A percentile compares a stretch with the other conserved stretches of the same genome.
Evolutionary conservation across 176 grass and related monocot genomes (phyloP).

Genomic region (Typha latifolia): DNA sequence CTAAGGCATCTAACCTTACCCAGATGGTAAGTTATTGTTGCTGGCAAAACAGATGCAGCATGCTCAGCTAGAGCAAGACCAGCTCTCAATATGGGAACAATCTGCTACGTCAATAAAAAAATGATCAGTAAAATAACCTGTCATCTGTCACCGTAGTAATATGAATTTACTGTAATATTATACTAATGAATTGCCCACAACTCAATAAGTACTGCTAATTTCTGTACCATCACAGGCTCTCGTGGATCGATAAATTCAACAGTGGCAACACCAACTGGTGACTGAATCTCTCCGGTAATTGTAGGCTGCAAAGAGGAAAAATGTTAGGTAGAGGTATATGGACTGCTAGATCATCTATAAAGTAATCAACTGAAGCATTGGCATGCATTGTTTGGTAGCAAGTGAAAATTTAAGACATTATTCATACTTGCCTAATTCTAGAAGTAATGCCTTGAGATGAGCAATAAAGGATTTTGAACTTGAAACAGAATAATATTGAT

Average conservation of each 20-base stretch:
- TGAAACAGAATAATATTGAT: too few relatives aligned
- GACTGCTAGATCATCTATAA: background rate
- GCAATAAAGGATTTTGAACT: too few relatives aligned
- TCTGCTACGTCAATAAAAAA: constrained; percentile 17
- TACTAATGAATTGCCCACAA: too few relatives aligned
- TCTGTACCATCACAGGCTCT: constrained; percentile 53
- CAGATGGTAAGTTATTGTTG: constrained; percentile 55
- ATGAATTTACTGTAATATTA: too few relatives aligned
- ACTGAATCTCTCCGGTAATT: constrained; percentile 31
- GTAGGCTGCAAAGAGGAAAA: constrained; percentile 27
- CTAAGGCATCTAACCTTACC: constrained; percentile 25
- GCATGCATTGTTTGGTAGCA: too few relatives aligned
- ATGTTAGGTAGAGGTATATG: too few relatives aligned
- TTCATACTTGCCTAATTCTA: too few relatives aligned
- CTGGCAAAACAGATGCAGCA: constrained; percentile 52
- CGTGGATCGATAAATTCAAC: constrained; percentile 46
- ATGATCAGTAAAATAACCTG: too few relatives aligned
- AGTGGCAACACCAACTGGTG: constrained; percentile 34
- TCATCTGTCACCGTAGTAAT: too few relatives aligned
- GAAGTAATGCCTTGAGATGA: too few relatives aligned
- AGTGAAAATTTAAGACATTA: too few relatives aligned
- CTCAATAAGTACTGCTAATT: too few relatives aligned
- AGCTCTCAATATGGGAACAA: constrained; percentile 66
- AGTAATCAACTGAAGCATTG: background rate
- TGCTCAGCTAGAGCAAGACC: constrained; percentile 57